Evolutionary conservation across 495 filamentous ascomycete species (phyloP).

Genomic region (Talaromyces wortmannii): DNA sequence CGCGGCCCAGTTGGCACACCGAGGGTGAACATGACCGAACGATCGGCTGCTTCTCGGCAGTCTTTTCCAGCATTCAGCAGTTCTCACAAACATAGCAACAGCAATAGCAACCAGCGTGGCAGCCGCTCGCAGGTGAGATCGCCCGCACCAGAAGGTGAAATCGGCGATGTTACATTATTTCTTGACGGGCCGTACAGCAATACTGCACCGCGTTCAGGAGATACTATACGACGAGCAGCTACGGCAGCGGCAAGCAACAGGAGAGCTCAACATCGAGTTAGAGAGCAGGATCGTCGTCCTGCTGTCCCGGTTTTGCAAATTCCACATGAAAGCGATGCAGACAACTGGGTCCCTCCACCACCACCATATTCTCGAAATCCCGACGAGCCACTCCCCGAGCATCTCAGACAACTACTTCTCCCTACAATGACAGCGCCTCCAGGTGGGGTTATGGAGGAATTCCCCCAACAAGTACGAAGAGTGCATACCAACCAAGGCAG

Average conservation of each 20-base stretch:
- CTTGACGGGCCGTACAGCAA: slow-evolving; percentile 62
- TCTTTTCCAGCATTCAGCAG: slow-evolving; percentile 10
- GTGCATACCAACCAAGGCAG: slow-evolving; percentile 1
- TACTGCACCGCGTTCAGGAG: slow-evolving; percentile 67
- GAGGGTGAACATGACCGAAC: not conserved
- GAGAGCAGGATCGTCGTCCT: slow-evolving; percentile 55
- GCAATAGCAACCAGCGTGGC: not conserved
- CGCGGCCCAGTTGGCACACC: slow-evolving; percentile 19
- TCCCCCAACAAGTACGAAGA: not conserved
- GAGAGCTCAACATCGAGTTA: slow-evolving; percentile 44
- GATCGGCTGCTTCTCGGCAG: slow-evolving; percentile 9
- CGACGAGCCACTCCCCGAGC: slow-evolving; percentile 51
- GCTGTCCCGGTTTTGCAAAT: slow-evolving; percentile 41
- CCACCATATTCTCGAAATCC: slow-evolving; percentile 74
- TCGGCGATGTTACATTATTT: slow-evolving; percentile 12
- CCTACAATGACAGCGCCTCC: slow-evolving; percentile 14
- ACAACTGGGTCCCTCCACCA: slow-evolving; percentile 91
- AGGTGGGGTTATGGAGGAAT: not conserved
- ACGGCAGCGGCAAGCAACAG: slow-evolving; percentile 69
- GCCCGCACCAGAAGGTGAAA: slow-evolving; percentile 3
- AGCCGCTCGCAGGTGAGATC: not conserved
- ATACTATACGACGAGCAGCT: slow-evolving; percentile 70
- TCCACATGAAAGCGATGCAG: slow-evolving; percentile 84
- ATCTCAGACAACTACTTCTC: slow-evolving; percentile 33
- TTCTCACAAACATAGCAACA: not conserved